Evolutionary conservation across 2,329 filamentous ascomycete species (phyloP).

Genomic region (Claviceps maximensis): DNA sequence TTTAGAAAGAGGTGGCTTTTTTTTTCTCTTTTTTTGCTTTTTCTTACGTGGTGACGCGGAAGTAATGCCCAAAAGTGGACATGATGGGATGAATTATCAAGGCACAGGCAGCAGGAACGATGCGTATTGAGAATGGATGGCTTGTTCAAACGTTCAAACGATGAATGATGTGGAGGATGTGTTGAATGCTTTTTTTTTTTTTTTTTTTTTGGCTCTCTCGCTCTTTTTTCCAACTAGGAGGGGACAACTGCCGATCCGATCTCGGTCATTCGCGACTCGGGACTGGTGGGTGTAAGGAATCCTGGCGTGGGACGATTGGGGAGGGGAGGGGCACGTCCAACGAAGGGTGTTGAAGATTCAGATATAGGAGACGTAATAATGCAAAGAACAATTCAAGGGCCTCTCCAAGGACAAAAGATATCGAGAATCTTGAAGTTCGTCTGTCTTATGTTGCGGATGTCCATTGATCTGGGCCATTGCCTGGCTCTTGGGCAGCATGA

Average conservation of each 20-base stretch:
- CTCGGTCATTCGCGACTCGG: neutral
- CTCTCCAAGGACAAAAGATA: too few relatives aligned
- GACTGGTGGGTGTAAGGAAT: neutral
- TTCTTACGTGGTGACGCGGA: slow-evolving; percentile 65
- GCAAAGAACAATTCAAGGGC: too few relatives aligned
- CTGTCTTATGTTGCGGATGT: too few relatives aligned
- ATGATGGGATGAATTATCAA: slow-evolving; percentile 29
- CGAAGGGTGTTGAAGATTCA: too few relatives aligned
- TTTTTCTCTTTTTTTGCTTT: too few relatives aligned
- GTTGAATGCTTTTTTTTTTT: neutral
- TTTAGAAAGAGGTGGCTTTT: neutral
- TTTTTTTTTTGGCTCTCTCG: neutral
- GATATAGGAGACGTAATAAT: too few relatives aligned
- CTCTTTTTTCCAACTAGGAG: neutral
- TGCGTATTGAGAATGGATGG: neutral
- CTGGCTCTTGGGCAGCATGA: too few relatives aligned
- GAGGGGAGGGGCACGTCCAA: too few relatives aligned
- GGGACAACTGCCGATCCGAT: neutral
- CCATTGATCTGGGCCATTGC: too few relatives aligned
- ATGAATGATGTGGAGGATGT: neutral
- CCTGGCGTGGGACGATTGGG: too few relatives aligned
- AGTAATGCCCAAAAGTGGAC: slow-evolving; percentile 79
- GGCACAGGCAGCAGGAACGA: neutral
- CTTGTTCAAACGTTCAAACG: neutral
- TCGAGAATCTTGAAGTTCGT: too few relatives aligned